Evolutionary conservation across 1,284 basidiomycete species (phyloP), one percentile per base, ranked within the genome.

Genomic region (Pseudozyma sp.): DNA sequence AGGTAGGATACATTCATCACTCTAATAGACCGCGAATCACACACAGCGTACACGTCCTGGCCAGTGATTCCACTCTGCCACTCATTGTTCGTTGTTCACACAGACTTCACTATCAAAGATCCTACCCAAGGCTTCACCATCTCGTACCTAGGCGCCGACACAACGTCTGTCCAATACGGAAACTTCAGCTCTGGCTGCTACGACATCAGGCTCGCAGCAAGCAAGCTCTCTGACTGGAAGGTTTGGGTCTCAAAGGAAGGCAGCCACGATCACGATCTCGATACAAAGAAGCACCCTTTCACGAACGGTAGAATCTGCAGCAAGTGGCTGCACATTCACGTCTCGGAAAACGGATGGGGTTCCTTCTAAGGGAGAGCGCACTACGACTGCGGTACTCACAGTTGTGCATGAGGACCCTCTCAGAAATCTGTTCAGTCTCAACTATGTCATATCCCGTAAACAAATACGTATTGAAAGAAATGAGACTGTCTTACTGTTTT

Each of bases 301-400:
- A 43, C 50, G 7, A 13, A 7, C 8, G 35, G 16, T 5, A 49
- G 16, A n/a, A 6, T 65, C 3, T 65, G 62, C 25, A 38, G 39
- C 1, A 65, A 65, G 52, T 65, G 62, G 62, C 2, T 36, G 0
- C 62, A 51, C 25, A 16, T 59, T 44, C 51, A 65, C 18, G 35
- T 55, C 18, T 44, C 59, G 16, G 10, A 48, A 5, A 55, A 58
- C 11, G 55, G 50, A 5, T 53, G 52, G 40, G 25, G 13, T 18
- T 42, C 40, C 40, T 31, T 31, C 25, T 31, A 31, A 31, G 25
- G 25, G 3, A 31, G 25, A 31, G 25, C 6, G 25, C 25, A 31
- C 3, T 3, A 31, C 25, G n/a, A 31, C 25, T 31, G 6, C 25
- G 25, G 6, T 3, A 31, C 25, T 31, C 25, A 31, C 25, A 6